These are phyloP conservation scores for Penicillium tannophilum DNA, from an alignment of 495 filamentous ascomycete species.

Conservation along the genomic window DNA sequence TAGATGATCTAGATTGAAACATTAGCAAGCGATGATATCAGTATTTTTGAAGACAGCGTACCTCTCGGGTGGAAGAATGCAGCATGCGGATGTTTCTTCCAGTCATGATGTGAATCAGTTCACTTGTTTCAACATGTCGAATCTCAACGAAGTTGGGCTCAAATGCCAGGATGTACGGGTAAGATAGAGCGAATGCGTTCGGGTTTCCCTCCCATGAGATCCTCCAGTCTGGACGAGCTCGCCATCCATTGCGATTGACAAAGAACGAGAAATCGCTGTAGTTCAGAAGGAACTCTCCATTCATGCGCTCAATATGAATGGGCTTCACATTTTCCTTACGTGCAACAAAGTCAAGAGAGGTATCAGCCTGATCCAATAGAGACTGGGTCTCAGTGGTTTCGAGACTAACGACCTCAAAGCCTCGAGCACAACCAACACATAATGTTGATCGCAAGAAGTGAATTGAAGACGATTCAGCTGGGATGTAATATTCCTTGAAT, in stretches of 20 bases:
- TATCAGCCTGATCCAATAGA: constrained; percentile 96
- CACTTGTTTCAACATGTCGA: constrained; percentile 87
- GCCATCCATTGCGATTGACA: constrained; percentile 98
- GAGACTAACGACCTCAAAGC: constrained; percentile 95
- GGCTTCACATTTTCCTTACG: constrained; percentile 90
- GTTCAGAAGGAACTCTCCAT: constrained; percentile 95
- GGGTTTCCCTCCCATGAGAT: constrained; percentile 97
- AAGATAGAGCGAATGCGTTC: constrained; percentile 85
- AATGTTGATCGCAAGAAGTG: constrained; percentile 97
- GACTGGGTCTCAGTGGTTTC: constrained; percentile 98
- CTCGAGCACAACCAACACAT: constrained; percentile 91
- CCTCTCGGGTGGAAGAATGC: constrained; percentile 94
- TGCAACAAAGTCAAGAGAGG: constrained; percentile 93
- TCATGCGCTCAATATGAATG: constrained; percentile 96
- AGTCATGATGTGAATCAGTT: constrained; percentile 88
- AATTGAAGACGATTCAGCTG: constrained; percentile 91
- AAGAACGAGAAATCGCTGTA: constrained; percentile 99
- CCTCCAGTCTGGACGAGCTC: constrained; percentile 91
- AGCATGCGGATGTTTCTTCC: constrained; percentile 96
- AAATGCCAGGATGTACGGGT: constrained; percentile 96
- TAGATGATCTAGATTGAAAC: constrained; percentile 71
- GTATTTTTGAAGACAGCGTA: constrained; percentile 43
- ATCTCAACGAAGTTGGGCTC: constrained; percentile 99
- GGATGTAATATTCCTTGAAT: constrained; percentile 99
- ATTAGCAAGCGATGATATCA: constrained; percentile 16